Conservation (phyloP, 2,329 filamentous ascomycete genomes). For the Botrytis cinerea region DNA sequence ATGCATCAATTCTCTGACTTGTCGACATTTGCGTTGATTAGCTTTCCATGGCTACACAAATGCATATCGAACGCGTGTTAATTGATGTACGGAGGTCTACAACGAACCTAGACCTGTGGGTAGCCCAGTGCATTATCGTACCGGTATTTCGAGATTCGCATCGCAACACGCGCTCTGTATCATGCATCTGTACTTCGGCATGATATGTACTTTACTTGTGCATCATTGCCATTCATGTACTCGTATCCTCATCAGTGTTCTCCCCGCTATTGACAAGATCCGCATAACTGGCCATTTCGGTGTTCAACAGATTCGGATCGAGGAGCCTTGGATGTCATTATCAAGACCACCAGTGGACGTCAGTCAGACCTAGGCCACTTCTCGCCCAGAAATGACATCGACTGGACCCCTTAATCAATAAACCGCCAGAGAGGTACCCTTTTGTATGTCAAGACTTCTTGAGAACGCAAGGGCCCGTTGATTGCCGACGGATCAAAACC, state of each 20-base stretch:
- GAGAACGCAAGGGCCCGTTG: neutral
- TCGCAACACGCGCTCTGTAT: neutral
- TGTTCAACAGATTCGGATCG: neutral
- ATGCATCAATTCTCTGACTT: constrained; percentile 13
- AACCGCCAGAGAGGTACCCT: neutral
- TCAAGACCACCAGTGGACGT: neutral
- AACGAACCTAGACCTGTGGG: neutral
- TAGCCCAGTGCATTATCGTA: constrained; percentile 21
- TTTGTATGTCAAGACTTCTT: constrained; percentile 16
- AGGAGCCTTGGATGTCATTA: neutral
- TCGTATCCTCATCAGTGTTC: neutral
- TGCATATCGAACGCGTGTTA: constrained; percentile 18
- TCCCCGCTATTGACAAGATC: constrained; percentile 1
- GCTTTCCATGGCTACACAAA: constrained; percentile 13
- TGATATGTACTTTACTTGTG: constrained; percentile 3
- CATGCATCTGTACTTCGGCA: constrained; percentile 13
- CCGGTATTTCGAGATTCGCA: constrained; percentile 15
- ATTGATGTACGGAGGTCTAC: constrained; percentile 7
- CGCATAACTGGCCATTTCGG: no score
- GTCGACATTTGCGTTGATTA: constrained; percentile 5
- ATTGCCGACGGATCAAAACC: neutral
- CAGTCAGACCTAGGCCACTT: neutral
- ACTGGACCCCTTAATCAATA: neutral
- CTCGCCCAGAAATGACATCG: neutral
- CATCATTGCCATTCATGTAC: constrained; percentile 3